Evolutionary conservation across 768 basidiomycete genomes (phyloP), one percentile per base, ranked within the genome.

Genomic region (Pleurotus sapidus): DNA sequence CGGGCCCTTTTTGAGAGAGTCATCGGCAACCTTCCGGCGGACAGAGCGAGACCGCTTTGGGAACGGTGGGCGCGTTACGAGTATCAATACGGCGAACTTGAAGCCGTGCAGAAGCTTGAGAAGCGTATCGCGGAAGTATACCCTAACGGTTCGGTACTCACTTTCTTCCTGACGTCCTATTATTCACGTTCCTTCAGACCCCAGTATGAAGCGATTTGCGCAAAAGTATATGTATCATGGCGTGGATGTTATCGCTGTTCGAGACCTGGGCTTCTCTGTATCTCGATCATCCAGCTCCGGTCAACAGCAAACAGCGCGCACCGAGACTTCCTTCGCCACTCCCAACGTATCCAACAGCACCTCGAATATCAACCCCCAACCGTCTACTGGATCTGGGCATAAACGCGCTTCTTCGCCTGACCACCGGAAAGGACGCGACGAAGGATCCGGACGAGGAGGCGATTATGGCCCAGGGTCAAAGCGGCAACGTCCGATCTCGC

Each of bases 21-120:
- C 5, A 89, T 96, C 23, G 70, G 79, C 14, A 88, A 82, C 3
- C 93, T 97, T 69, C 72, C 88, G 9, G 74, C 90, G 6, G 90
- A 92, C 46, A 83, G 84, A 42, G 92, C 93, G 14, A 79, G 91
- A 37, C 87, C 90, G 0, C 79, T 98, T 15, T 99, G 95, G 95
- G 94, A 97, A 66, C 84, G 92, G 45, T 98, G 95, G 97, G 88
- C 94, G 3, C 81, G 89, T 56, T 96, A 96, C 73, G 93, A 97
- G 70, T 98, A 95, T 72, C 88, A 92, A 65, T 98, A 91, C 65
- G 93, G 93, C n/a, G 93, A 95, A 70, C 77, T 95, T 37, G 87
- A 91, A 43, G 89, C 91, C 1, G 84, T 91, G 2, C 86, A 91
- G 63, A 93, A 95, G 71, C 82, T 98, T 47, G 95, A 97, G 70